Conservation (phyloP, 805 yeast species). For the Hanseniaspora taiwanica region DNA sequence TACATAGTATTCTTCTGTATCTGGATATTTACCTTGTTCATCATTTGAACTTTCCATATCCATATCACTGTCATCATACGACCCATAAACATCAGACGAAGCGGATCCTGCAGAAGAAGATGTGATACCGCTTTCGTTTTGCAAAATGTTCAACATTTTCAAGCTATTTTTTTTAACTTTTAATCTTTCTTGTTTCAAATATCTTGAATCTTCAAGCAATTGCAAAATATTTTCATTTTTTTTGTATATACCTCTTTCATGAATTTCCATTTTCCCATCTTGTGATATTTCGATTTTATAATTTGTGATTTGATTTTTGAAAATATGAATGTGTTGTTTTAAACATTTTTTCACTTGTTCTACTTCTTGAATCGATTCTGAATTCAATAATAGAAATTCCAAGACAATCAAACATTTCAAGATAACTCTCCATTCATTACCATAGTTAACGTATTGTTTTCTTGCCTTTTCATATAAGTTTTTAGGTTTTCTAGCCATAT, state of each 20-base stretch:
- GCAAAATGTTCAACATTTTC: conserved; percentile 16
- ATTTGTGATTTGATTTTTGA: conserved; percentile 18
- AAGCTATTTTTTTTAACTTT: conserved; percentile 17
- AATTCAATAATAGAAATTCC: conserved; percentile 23
- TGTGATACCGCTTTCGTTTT: conserved; percentile 7
- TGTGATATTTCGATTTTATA: conserved; percentile 20
- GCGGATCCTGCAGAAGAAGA: conserved; percentile 11
- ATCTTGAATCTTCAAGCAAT: conserved; percentile 18
- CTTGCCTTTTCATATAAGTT: conserved; percentile 26
- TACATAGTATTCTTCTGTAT: conserved; percentile 2
- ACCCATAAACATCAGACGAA: conserved; percentile 8
- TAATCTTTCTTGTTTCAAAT: conserved; percentile 19
- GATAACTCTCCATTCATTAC: conserved; percentile 29
- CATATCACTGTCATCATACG: conserved; percentile 18
- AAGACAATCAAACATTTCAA: conserved; percentile 25
- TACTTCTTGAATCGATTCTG: conserved; percentile 21
- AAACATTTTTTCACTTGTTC: conserved; percentile 21
- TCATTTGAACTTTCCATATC: conserved; percentile 17
- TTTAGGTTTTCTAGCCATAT: conserved; percentile 24
- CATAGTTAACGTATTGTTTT: conserved; percentile 28
- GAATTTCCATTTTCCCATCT: conserved; percentile 27
- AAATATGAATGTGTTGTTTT: conserved; percentile 21
- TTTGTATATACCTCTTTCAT: conserved; percentile 24
- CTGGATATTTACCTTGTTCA: conserved; percentile 11
- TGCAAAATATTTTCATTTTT: conserved; percentile 21